Evolutionary conservation across 1,139 yeast genomes (phyloP), one percentile per base, ranked within the genome.

Genomic region (Oligophagozyma castellii): DNA sequence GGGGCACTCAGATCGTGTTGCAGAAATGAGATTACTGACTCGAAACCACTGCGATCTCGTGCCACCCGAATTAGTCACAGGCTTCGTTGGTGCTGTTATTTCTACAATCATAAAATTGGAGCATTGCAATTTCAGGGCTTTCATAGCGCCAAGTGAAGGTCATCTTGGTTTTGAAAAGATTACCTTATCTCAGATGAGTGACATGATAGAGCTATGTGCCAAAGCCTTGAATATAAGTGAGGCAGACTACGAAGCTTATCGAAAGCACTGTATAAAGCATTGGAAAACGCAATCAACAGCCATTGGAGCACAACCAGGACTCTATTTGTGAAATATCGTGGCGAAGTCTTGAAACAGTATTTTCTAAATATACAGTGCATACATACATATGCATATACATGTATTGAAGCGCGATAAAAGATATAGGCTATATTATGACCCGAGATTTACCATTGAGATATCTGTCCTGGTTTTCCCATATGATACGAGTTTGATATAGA

Each of bases 121-220:
- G 6, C 20, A 32, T 8, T 19, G 18, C 10, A 22, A 36, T 2
- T 44, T 41, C 25, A 28, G 32, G 12, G 43, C 43, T 3, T 16
- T 42, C n/a, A 28, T 48, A 6, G 48, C 42, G 2, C 56, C 55
- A 12, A 48, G 56, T 33, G 58, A 53, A 34, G 58, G 58, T 4
- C 56, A 56, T 2, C 38, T 39, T 3, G 54, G 55, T 6, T 51
- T 48, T 34, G 56, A 52, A 30, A 53, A 51, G 30, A 27, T 51
- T 16, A 37, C 49, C 4, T 20, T 42, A 12, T 35, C 34, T 2
- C 34, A 44, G 3, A 46, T 53, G 40, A 45, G 46, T 21, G 40
- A 40, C 10, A 28, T 53, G 23, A 40, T 50, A 23, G 46, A 40
- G 23, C 14, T 33, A 11, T 36, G 40, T 12, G 32, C 35, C 22